Evolutionary conservation across 176 grass and related monocot species (phyloP).

Genomic region (Echinochloa phyllopogon): DNA sequence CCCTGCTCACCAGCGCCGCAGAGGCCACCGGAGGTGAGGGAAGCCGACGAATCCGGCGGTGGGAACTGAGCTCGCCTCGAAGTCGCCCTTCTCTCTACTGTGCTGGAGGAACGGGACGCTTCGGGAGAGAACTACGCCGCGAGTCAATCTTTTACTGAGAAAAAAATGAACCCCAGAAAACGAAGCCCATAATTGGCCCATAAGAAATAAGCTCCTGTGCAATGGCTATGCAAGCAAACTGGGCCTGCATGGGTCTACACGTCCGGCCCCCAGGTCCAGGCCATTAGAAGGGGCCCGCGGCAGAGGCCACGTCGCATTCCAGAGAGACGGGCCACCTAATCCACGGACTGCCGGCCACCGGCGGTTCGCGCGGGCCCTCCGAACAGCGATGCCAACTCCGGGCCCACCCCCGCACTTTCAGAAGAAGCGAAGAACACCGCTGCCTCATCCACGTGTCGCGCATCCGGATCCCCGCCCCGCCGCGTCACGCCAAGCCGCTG

Average conservation of each 20-base stretch:
- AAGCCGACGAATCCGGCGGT: too few relatives aligned
- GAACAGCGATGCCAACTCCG: constrained; percentile 28
- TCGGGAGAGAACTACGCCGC: too few relatives aligned
- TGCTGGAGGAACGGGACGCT: too few relatives aligned
- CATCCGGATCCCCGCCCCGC: neutral
- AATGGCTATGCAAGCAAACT: neutral
- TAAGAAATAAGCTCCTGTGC: neutral
- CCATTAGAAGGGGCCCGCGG: neutral
- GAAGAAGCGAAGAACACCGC: neutral
- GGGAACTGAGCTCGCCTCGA: too few relatives aligned
- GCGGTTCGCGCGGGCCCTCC: neutral
- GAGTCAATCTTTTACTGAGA: neutral
- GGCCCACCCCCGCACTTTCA: neutral
- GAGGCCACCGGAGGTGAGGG: too few relatives aligned
- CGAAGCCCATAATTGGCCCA: neutral
- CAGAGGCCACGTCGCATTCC: constrained; percentile 24
- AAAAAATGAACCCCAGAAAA: neutral
- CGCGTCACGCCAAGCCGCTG: constrained; percentile 16
- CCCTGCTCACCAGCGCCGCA: too few relatives aligned
- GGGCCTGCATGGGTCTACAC: neutral
- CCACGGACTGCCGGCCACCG: too few relatives aligned
- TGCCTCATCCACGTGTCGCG: constrained; percentile 34
- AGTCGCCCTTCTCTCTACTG: too few relatives aligned
- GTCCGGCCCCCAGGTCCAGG: too few relatives aligned
- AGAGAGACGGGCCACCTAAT: too few relatives aligned